A percentile compares a stretch with the other conserved stretches of the same genome.
These are phyloP conservation scores for Lenzites betulinus DNA, from an alignment of 768 basidiomycete species.

Conservation along the genomic window DNA sequence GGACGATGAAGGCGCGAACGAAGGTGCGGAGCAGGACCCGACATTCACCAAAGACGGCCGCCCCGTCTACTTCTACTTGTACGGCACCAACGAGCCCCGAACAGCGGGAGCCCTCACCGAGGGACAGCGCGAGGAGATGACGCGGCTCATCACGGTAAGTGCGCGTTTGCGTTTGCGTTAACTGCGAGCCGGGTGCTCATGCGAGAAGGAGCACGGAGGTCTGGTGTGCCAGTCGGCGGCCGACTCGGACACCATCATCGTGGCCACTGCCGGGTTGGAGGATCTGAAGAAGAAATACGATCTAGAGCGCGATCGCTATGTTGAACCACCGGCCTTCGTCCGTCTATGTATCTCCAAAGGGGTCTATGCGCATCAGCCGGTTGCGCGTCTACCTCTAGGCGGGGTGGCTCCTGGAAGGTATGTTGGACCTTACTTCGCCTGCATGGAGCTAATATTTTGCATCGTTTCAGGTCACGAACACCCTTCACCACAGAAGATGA, in stretches of 20 bases:
- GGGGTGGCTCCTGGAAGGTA: not conserved
- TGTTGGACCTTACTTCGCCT: not conserved
- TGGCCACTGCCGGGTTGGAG: not conserved
- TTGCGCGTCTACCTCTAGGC: constrained; percentile 23
- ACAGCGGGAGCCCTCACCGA: not conserved
- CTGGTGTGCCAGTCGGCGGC: not conserved
- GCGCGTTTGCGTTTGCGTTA: too few species aligned
- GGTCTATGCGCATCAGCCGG: constrained; percentile 20
- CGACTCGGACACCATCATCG: constrained; percentile 21
- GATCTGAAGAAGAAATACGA: constrained; percentile 2
- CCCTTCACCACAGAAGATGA: constrained; percentile 20
- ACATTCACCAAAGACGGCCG: constrained; percentile 3
- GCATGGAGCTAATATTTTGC: too few species aligned
- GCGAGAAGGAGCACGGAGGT: constrained; percentile 18
- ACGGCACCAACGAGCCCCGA: constrained; percentile 2
- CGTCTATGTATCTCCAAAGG: constrained; percentile 12
- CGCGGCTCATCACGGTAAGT: constrained; percentile 1
- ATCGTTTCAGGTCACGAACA: not conserved
- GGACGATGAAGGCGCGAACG: not conserved
- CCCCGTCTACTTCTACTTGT: constrained; percentile 16
- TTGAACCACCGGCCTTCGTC: constrained; percentile 14
- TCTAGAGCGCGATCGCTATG: constrained; percentile 10
- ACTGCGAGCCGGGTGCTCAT: too few species aligned
- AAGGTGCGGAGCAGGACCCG: not conserved
- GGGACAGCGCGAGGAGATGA: not conserved